Base-by-base conservation (phyloP, 257 asterid genomes). In the Primulina tabacum region DNA sequence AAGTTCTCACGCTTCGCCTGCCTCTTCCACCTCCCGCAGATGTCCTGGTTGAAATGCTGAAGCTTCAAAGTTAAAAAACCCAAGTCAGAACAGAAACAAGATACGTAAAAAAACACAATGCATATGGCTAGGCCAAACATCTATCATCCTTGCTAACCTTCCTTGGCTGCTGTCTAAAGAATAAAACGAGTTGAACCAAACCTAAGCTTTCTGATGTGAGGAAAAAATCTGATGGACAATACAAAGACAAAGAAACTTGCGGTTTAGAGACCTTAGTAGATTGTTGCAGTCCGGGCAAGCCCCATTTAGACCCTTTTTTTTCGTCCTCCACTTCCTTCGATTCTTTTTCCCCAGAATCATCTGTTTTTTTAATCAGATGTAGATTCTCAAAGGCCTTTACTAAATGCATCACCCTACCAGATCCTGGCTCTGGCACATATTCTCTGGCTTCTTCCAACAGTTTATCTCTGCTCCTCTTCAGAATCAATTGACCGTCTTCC, bases 341-440 rank as follows among this genome's bases (percentile, higher is more conserved):
- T 52, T 77, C 83, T 14, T 82, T 75, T 9, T 79, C 89, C 57
- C 75, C 88, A 1, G 83, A 74, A 77, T 75, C 84, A 7, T 71
- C 76, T 6, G 76, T 63, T 71, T 81, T 84, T 5, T 74, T 83
- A 8, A 84, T 71, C 67, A 84, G 26, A 7, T 76, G 73, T 40
- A 90, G 85, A 14, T 86, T 82, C 83, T 92, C 98, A 58, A 92
- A 92, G 0, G 92, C 97, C 87, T 85, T 77, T 21, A 92, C 96
- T 77, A 92, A 77, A 70, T 88, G 84, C 90, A 71, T 80, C 81
- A 90, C 97, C 77, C 86, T 82, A 37, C 92, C 89, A 32, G 95
- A 79, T 77, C 95, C 91, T 10, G 87, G 62, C 69, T 80, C 90
- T 12, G 92, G 88, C 64, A 82, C 83, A 57, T 78, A 69, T 75